Conservation (phyloP, 805 yeast genomes). For the Metschnikowia corniflorae region DNA sequence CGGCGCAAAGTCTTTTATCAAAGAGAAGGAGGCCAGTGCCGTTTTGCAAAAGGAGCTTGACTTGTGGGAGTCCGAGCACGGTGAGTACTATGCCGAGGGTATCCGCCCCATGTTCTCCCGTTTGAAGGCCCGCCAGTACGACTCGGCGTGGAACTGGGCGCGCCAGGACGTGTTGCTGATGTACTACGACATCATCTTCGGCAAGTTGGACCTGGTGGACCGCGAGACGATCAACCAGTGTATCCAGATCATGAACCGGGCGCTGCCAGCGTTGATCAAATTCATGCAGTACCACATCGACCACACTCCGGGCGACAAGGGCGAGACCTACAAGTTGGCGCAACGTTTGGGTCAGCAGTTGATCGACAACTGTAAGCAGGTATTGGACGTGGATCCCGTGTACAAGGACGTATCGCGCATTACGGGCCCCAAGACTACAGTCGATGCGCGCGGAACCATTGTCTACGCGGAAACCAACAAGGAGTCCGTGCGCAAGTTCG, state of each 20-base stretch:
- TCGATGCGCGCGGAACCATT: conserved; percentile 85
- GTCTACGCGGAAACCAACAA: conserved; percentile 81
- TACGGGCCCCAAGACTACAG: conserved; percentile 89
- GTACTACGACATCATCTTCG: conserved; percentile 95
- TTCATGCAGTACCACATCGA: conserved; percentile 93
- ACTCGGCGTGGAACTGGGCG: conserved; percentile 99
- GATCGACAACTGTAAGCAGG: conserved; percentile 93
- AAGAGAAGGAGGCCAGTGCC: conserved; percentile 79
- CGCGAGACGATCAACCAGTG: conserved; percentile 96
- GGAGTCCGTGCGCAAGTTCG: conserved; percentile 88
- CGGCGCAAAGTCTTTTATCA: conserved; percentile 82
- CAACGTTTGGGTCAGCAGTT: conserved; percentile 87
- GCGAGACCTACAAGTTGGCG: conserved; percentile 90
- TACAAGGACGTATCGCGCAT: conserved; percentile 94
- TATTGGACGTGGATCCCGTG: conserved; percentile 75
- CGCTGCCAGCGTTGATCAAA: conserved; percentile 88
- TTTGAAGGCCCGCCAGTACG: conserved; percentile 92
- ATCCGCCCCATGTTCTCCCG: conserved; percentile 86
- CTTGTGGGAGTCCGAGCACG: conserved; percentile 77
- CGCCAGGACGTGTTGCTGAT: conserved; percentile 92
- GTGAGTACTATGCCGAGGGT: conserved; percentile 92
- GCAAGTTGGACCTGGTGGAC: conserved; percentile 84
- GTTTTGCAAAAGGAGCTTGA: conserved; percentile 88
- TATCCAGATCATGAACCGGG: conserved; percentile 95
- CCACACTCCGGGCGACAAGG: conserved; percentile 76